phyloP scores from a whole-genome alignment of 1,284 basidiomycete genomes.

The Pascua sp. region DNA sequence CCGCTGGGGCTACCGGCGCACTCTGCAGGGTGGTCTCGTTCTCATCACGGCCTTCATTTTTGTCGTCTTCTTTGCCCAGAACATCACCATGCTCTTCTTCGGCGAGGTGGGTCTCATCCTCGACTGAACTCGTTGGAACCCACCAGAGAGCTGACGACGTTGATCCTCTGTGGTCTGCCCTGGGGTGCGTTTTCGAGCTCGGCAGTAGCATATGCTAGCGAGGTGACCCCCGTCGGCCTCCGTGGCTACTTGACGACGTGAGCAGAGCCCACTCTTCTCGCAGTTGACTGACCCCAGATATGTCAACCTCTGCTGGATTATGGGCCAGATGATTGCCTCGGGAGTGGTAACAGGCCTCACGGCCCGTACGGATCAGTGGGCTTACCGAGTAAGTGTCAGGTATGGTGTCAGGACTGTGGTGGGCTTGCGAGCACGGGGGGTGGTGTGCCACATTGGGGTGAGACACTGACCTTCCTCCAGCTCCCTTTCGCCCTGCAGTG shows the following conservation, averaged over 20 bases:
- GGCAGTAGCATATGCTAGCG: slow-evolving; percentile 50
- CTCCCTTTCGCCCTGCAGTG: slow-evolving; percentile 22
- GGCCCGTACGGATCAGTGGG: too few relatives aligned
- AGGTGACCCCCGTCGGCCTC: slow-evolving; percentile 48
- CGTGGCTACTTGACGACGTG: slow-evolving; percentile 29
- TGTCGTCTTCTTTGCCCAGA: slow-evolving; percentile 45
- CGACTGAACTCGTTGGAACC: too few relatives aligned
- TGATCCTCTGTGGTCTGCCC: slow-evolving; percentile 38
- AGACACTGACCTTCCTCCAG: slow-evolving; percentile 20
- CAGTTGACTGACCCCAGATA: slow-evolving; percentile 4
- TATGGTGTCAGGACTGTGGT: slow-evolving; percentile 25
- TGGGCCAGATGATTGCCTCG: slow-evolving; percentile 33
- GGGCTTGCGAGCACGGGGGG: slow-evolving; percentile 17
- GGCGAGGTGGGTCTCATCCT: slow-evolving; percentile 13
- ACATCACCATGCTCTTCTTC: slow-evolving; percentile 16
- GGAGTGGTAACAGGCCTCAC: slow-evolving; percentile 22
- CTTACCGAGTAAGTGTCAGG: too few relatives aligned
- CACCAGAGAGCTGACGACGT: slow-evolving; percentile 20
- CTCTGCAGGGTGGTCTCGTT: slow-evolving; percentile 31
- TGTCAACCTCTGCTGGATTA: slow-evolving; percentile 55
- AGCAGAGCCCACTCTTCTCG: neutral
- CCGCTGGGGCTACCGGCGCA: slow-evolving; percentile 26
- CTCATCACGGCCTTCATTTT: slow-evolving; percentile 31
- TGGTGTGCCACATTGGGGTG: slow-evolving; percentile 23
- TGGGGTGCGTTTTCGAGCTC: slow-evolving; percentile 49